These are phyloP conservation scores for Oxyria digyna DNA, from an alignment of 148 eudicot species.

Conservation along the genomic window DNA sequence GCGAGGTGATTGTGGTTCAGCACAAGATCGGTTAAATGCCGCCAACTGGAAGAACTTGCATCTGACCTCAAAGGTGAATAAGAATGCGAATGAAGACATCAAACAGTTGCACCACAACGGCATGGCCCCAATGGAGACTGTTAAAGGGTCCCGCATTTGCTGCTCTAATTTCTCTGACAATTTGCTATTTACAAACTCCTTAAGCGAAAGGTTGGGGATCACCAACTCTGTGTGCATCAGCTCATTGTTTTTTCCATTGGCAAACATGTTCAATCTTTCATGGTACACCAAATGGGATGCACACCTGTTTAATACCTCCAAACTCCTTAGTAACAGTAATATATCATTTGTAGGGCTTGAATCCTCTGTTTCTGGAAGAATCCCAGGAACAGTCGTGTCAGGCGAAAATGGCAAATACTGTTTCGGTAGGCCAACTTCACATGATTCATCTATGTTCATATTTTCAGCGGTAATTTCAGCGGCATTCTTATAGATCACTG, in stretches of 20 bases:
- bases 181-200: slow-evolving; percentile 64
- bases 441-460: slow-evolving; percentile 7
- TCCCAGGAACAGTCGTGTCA: slow-evolving; percentile 23
- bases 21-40: slow-evolving; percentile 49
- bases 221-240: slow-evolving; percentile 38
- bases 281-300: slow-evolving; percentile 46
- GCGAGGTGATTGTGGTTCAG: slow-evolving; percentile 27
- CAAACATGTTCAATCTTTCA: slow-evolving; percentile 47
- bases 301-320: slow-evolving; percentile 65
- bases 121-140: slow-evolving; percentile 62
- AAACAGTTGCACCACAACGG: slow-evolving; percentile 84
- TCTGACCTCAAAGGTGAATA: slow-evolving; percentile 75
- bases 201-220: slow-evolving; percentile 30
- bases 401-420: slow-evolving; percentile 32
- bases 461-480: slow-evolving; percentile 7
- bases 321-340: slow-evolving; percentile 50
- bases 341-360: slow-evolving; percentile 48
- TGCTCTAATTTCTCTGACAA: slow-evolving; percentile 86
- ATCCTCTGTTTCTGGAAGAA: slow-evolving; percentile 34
- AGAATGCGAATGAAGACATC: slow-evolving; percentile 58
- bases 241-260: slow-evolving; percentile 40
- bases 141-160: slow-evolving; percentile 75
- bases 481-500: slow-evolving; percentile 43
- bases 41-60: slow-evolving; percentile 70
- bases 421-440: slow-evolving; percentile 13